phyloP scores from a whole-genome alignment of 257 asterid genomes.

The Mentha longifolia region DNA sequence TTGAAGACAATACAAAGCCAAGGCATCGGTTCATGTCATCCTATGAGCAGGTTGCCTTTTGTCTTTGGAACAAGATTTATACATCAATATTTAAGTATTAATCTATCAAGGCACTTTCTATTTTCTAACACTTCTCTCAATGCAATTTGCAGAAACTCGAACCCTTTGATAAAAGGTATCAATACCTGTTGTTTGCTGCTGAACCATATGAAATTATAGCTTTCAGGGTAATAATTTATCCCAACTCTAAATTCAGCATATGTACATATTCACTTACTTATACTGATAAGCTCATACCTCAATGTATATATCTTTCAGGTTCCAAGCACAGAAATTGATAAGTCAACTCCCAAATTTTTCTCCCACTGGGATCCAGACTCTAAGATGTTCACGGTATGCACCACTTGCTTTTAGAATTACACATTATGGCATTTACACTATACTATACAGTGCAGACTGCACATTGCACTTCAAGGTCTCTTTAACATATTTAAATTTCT shows the following conservation, averaged over 20 bases:
- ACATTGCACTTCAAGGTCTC: not conserved
- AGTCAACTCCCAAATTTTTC: conserved; percentile 96
- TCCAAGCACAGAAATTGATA: conserved; percentile 94
- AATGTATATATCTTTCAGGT: conserved; percentile 50
- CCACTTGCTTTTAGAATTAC: not conserved
- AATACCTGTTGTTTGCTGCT: conserved; percentile 92
- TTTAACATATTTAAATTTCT: conserved; percentile 1
- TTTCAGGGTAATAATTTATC: conserved; percentile 62
- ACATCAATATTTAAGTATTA: not conserved
- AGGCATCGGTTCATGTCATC: conserved; percentile 99
- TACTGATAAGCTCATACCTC: conserved; percentile 15
- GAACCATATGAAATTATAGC: conserved; percentile 95
- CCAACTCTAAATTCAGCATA: conserved; percentile 3
- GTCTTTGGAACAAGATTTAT: conserved; percentile 9
- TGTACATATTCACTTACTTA: conserved; percentile 11
- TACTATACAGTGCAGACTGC: not conserved
- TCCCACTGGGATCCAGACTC: conserved; percentile 99
- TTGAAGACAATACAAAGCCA: conserved; percentile 94
- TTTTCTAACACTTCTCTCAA: conserved; percentile 7
- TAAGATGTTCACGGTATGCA: conserved; percentile 88
- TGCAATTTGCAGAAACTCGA: conserved; percentile 68
- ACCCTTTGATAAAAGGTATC: conserved; percentile 83
- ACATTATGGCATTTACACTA: not conserved
- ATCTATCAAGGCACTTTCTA: not conserved
- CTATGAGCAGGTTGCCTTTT: conserved; percentile 79